Base-by-base conservation (phyloP, 768 basidiomycete genomes). In the Trametes punicea region DNA sequence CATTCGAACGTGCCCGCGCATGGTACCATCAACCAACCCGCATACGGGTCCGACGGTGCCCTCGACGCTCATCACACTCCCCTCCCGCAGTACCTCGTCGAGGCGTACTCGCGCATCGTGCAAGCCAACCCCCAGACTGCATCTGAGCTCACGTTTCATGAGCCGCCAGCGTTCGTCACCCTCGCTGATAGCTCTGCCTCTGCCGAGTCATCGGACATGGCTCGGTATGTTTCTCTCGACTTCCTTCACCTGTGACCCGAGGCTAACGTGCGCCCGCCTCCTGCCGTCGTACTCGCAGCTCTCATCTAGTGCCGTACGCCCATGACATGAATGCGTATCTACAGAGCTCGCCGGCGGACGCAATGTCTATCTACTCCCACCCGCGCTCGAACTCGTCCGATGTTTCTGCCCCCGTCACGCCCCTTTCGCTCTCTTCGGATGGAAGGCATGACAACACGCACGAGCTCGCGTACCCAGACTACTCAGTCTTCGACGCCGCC, bases 351-450 rank as follows among this genome's bases (percentile, higher is more conserved):
- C 57, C 57, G 5, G n/a, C 51, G 15, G 51, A 54, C 41, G 57
- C 46, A 29, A 23, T 46, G 33, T 60, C 50, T 21, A 42, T 49
- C 2, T 40, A 56, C 54, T 46, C 55, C 36, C 49, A 55, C 46
- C 48, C 62, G 46, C 57, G 53, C 57, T 61, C 56, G 23, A 51
- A 46, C 48, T 59, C 63, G 51, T 46, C 49, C 36, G 49, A 48
- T 34, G 52, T 51, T 46, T 61, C 62, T 25, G 51, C 61, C 18
- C 65, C 65, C 10, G 34, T 57, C 33, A 64, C 65, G 27, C 65
- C 65, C 20, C 40, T 62, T 26, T 48, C 51, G 20, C 42, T 56
- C 47, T 36, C 55, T 2, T 25, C 23, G 30, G 55, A 29, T 23
- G 46, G 46, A 21, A 18, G 30, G 45, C 39, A 25, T 30, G 55